These are phyloP conservation scores for Thermoascus crustaceus DNA, from an alignment of 2,329 filamentous ascomycete species.

Conservation along the genomic window DNA sequence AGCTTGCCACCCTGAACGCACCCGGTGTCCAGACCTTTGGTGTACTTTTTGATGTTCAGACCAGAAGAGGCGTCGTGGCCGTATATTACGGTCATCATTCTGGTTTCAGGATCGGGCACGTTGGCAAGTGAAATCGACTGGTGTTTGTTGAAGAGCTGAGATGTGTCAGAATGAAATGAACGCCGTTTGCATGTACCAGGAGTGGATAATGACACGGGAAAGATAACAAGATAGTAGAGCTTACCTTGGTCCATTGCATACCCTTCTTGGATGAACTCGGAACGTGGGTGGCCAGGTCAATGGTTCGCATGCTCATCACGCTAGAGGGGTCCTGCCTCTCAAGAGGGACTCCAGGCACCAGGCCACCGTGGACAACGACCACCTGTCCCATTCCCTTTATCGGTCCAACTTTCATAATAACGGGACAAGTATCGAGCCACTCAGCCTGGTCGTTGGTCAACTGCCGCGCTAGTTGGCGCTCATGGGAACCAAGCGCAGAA, in stretches of 20 bases:
- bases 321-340: slow-evolving; percentile 66
- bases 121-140: no score
- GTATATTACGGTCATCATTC: slow-evolving; percentile 65
- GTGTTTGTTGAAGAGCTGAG: slow-evolving; percentile 45
- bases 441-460: slow-evolving; percentile 52
- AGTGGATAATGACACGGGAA: no score
- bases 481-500: slow-evolving; percentile 27
- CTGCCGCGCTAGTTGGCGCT: slow-evolving; percentile 49
- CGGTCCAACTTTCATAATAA: slow-evolving; percentile 67
- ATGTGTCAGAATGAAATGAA: slow-evolving; percentile 1
- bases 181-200: background rate
- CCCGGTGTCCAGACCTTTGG: slow-evolving; percentile 76
- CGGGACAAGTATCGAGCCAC: slow-evolving; percentile 64
- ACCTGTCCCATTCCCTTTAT: slow-evolving; percentile 55
- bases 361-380: slow-evolving; percentile 74
- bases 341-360: slow-evolving; percentile 67
- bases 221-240: slow-evolving; percentile 8
- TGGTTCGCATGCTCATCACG: slow-evolving; percentile 86
- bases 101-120: slow-evolving; percentile 13
- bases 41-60: slow-evolving; percentile 59
- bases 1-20: slow-evolving; percentile 70
- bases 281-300: slow-evolving; percentile 55
- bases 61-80: slow-evolving; percentile 75
- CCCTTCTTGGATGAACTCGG: slow-evolving; percentile 48
- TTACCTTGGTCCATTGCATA: slow-evolving; percentile 57